Evolutionary conservation across 495 filamentous ascomycete species (phyloP).

Genomic region (Articulospora tetracladia): DNA sequence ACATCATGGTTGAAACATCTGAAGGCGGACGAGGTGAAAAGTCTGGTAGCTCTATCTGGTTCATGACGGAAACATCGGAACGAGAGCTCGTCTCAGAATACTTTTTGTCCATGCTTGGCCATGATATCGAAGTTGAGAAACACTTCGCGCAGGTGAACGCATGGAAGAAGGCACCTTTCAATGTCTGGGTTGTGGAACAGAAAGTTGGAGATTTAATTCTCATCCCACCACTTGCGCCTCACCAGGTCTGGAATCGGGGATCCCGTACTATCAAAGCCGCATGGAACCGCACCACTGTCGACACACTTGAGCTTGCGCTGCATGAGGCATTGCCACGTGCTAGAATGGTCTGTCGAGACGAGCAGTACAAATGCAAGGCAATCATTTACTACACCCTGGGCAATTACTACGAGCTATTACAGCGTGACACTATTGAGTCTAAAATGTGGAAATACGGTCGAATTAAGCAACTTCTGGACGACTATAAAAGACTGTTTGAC

Average conservation of each 20-base stretch:
- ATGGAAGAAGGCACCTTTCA: conserved; percentile 89
- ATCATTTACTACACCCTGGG: conserved; percentile 83
- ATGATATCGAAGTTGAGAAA: conserved; percentile 93
- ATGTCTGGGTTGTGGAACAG: conserved; percentile 90
- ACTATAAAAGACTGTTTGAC: conserved; percentile 74
- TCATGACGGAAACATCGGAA: conserved; percentile 94
- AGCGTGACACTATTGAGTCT: conserved; percentile 33
- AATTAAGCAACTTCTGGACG: conserved; percentile 62
- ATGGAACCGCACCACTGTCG: conserved; percentile 95
- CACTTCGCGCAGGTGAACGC: conserved; percentile 93
- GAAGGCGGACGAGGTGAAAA: conserved; percentile 65
- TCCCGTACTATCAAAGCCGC: conserved; percentile 94
- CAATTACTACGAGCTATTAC: conserved; percentile 68
- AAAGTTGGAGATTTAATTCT: conserved; percentile 91
- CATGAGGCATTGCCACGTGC: conserved; percentile 83
- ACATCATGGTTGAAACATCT: conserved; percentile 94
- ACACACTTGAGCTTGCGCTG: conserved; percentile 82
- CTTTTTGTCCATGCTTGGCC: conserved; percentile 84
- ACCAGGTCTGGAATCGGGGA: conserved; percentile 98
- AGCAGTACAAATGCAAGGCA: conserved; percentile 97
- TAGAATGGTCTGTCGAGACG: conserved; percentile 91
- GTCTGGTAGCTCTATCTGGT: conserved; percentile 90
- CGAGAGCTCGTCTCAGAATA: conserved; percentile 85
- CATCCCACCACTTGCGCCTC: conserved; percentile 91
- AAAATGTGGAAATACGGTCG: conserved; percentile 45